phyloP scores from a whole-genome alignment of 495 filamentous ascomycete genomes.

The Hyphodiscus hymeniophilus region DNA sequence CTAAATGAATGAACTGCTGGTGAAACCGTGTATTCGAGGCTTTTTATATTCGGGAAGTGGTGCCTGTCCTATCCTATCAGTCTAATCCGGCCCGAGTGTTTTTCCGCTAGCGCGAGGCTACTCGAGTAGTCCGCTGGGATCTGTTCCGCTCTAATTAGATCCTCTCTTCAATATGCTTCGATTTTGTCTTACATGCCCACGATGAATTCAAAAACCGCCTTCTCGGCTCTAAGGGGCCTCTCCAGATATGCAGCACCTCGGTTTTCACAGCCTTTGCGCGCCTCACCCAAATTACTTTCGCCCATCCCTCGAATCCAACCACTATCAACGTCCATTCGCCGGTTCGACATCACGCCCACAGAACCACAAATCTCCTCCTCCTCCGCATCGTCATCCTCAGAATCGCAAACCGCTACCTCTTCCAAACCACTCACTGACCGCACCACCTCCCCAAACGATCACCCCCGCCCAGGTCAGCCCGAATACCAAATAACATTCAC shows the following conservation, averaged over 20 bases:
- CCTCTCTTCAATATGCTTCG: too few relatives aligned
- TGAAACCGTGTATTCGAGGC: not conserved
- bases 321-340: not conserved
- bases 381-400: not conserved
- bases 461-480: slow-evolving; percentile 35
- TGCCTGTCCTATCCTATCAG: not conserved
- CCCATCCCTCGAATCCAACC: not conserved
- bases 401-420: not conserved
- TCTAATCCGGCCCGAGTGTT: not conserved
- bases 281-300: slow-evolving; percentile 23
- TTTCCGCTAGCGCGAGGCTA: not conserved
- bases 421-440: not conserved
- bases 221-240: slow-evolving; percentile 31
- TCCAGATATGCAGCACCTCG: slow-evolving; percentile 14
- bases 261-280: slow-evolving; percentile 22
- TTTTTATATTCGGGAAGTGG: not conserved
- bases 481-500: slow-evolving; percentile 85
- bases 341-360: not conserved
- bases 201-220: too few relatives aligned
- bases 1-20: too few relatives aligned
- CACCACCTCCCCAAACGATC: not conserved
- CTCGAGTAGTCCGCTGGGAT: too few relatives aligned
- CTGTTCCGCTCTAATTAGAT: too few relatives aligned
- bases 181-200: too few relatives aligned
- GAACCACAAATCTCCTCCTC: not conserved